These are phyloP conservation scores for Fusarium sulawesiense DNA, from an alignment of 2,329 filamentous ascomycete species.

Conservation along the genomic window DNA sequence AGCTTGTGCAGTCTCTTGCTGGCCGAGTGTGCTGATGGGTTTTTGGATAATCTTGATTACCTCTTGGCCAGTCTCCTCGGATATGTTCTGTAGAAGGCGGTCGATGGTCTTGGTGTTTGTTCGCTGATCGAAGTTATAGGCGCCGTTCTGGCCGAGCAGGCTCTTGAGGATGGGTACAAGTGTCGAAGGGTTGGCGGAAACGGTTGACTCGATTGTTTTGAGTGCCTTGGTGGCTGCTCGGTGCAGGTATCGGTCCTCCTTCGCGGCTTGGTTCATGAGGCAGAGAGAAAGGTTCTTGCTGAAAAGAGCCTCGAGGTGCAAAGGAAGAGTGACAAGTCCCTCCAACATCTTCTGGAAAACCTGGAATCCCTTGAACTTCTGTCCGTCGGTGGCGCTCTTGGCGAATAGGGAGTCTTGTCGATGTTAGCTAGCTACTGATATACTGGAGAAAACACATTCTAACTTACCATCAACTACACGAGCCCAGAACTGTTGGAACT, in stretches of 20 bases:
- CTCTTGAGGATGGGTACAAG: conserved; percentile 71
- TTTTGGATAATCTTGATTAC: conserved; percentile 62
- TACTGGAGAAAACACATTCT: neutral
- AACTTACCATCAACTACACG: conserved; percentile 83
- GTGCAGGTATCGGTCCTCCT: conserved; percentile 82
- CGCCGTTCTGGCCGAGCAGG: conserved; percentile 76
- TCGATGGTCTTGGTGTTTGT: conserved; percentile 90
- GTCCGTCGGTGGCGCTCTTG: conserved; percentile 81
- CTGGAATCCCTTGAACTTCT: conserved; percentile 92
- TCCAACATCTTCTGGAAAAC: conserved; percentile 82
- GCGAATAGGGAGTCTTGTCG: conserved; percentile 82
- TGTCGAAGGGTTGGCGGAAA: conserved; percentile 69
- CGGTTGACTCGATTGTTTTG: conserved; percentile 75
- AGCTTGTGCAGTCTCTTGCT: conserved; percentile 46
- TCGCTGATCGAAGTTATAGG: conserved; percentile 84
- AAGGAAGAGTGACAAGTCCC: conserved; percentile 58
- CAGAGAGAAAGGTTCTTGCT: conserved; percentile 85
- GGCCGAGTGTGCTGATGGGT: conserved; percentile 51
- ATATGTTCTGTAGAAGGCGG: conserved; percentile 72
- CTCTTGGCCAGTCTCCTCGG: conserved; percentile 65
- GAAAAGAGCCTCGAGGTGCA: conserved; percentile 72
- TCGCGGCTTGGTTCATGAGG: conserved; percentile 83
- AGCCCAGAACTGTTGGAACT: conserved; percentile 84
- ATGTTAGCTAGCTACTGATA: conserved; percentile 47
- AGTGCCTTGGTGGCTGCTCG: conserved; percentile 80